A percentile compares a stretch with the other conserved stretches of the same genome.
Evolutionary conservation across 1,284 basidiomycete genomes (phyloP).

Genomic region (Afroboletus lepidellus): DNA sequence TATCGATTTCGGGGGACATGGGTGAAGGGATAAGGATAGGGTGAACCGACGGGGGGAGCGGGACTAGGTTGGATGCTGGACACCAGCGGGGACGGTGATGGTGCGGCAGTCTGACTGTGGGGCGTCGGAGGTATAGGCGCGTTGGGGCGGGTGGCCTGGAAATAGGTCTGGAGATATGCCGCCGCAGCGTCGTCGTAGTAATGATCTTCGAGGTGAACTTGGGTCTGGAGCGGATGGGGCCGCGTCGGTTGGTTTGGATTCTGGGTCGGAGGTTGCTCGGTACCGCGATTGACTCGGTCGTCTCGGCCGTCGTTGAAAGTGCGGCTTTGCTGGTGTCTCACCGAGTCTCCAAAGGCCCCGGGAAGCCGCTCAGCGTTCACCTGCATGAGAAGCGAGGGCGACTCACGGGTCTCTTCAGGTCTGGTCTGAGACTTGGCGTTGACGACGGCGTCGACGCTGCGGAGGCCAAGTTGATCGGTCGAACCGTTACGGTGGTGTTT

Average conservation of each 20-base stretch:
- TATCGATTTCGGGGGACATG: slow-evolving; percentile 60
- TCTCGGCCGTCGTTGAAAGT: slow-evolving; percentile 19
- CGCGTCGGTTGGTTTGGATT: slow-evolving; percentile 14
- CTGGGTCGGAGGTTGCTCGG: slow-evolving; percentile 18
- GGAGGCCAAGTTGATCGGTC: slow-evolving; percentile 60
- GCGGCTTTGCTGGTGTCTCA: slow-evolving; percentile 21
- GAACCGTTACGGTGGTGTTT: slow-evolving; percentile 43
- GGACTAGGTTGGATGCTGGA: slow-evolving; percentile 48
- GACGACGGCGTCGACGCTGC: slow-evolving; percentile 52
- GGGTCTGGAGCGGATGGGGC: slow-evolving; percentile 31
- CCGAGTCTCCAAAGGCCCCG: slow-evolving; percentile 12
- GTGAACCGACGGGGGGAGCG: slow-evolving; percentile 58
- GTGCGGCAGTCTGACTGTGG: slow-evolving; percentile 67
- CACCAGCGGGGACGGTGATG: slow-evolving; percentile 62
- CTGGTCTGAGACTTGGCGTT: slow-evolving; percentile 44
- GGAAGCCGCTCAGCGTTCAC: slow-evolving; percentile 17
- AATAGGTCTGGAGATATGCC: slow-evolving; percentile 57
- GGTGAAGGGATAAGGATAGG: slow-evolving; percentile 72
- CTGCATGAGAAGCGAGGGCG: slow-evolving; percentile 3
- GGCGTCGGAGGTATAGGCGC: slow-evolving; percentile 76
- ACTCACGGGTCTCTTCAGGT: slow-evolving; percentile 33
- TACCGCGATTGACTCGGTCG: slow-evolving; percentile 17
- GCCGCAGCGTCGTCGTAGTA: slow-evolving; percentile 53
- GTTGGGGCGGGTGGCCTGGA: slow-evolving; percentile 57
- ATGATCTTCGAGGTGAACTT: slow-evolving; percentile 29